Percentiles rank a stretch among this genome's conserved stretches.
These are phyloP conservation scores for Ambrosia artemisiifolia DNA, from an alignment of 129 eudicot genomes.

Conservation along the genomic window DNA sequence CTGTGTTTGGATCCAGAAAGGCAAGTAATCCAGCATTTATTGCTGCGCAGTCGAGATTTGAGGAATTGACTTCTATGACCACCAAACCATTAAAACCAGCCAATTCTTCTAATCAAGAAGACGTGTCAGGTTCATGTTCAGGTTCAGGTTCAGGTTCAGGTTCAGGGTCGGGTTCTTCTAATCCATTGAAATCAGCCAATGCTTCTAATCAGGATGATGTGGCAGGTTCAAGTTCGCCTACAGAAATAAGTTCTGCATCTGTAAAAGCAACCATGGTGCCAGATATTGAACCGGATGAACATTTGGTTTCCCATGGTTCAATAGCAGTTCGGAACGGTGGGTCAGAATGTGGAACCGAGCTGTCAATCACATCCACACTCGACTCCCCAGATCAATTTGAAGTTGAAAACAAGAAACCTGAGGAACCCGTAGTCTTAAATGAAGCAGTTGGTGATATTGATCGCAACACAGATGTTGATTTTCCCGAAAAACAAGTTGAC, in stretches of 20 bases:
- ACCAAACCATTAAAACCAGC: slow-evolving; percentile 19
- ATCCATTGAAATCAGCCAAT: slow-evolving; percentile 13
- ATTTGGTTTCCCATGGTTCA: slow-evolving; percentile 31
- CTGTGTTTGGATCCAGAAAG: slow-evolving; percentile 55
- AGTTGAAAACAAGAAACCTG: slow-evolving; percentile 34
- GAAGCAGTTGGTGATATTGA: slow-evolving; percentile 24
- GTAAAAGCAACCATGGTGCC: slow-evolving; percentile 22
- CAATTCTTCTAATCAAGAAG: not conserved
- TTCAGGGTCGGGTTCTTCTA: not conserved
- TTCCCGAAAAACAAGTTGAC: slow-evolving; percentile 31
- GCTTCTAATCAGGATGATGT: not conserved
- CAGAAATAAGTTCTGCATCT: slow-evolving; percentile 29
- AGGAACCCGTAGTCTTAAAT: slow-evolving; percentile 33
- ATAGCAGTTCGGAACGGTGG: slow-evolving; percentile 37
- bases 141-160: not conserved
- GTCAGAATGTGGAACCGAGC: slow-evolving; percentile 91
- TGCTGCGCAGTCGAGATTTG: slow-evolving; percentile 88
- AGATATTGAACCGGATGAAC: slow-evolving; percentile 32
- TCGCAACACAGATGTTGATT: not conserved
- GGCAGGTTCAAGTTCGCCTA: slow-evolving; percentile 23
- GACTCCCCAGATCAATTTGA: slow-evolving; percentile 76
- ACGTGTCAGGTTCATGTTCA: not conserved
- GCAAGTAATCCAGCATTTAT: slow-evolving; percentile 75
- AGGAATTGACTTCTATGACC: slow-evolving; percentile 59
- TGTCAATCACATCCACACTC: slow-evolving; percentile 84